Base-by-base conservation (phyloP, 2,329 filamentous ascomycete species). In the Trichoderma harzianum region DNA sequence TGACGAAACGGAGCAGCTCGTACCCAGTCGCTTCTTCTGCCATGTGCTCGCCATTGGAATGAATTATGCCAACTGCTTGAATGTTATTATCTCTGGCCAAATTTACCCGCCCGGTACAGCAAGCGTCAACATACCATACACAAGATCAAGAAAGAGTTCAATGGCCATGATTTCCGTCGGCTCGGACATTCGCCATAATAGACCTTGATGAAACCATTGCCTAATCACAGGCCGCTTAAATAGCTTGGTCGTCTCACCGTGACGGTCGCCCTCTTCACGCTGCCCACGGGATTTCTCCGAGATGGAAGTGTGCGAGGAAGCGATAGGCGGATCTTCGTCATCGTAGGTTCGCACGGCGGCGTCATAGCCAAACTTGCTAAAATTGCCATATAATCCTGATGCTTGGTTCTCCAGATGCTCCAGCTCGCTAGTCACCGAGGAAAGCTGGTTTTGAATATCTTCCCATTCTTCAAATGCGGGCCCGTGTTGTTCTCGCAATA, bases 181-280 rank as follows among this genome's bases (percentile, higher is more conserved):
- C 65, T 87, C 85, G 8, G 84, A 84, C 2, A 88, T 86, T 64
- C 90, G 83, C 89, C 89, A 91, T 8, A 92, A 79, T 14, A 91
- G 82, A 0, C 89, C 89, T 72, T 88, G 88, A 77, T 91, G 89
- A 75, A 91, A 91, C 80, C 91, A 91, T 80, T 91, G 90, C 72
- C 89, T 84, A 4, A 91, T 83, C 7, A 88, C 85, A 0, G 90
- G 89, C 73, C 84, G 85, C 77, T 87, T 87, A 77, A 88, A 89
- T 72, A 91, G 80, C 76, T 86, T 87, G 76, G 90, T 84, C 1
- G 85, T 83, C 62, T 79, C 70, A 80, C 86, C 78, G 14, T 72
- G 75, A 69, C 82, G 83, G 81, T 47, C 60, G 11, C 30, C 47
- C 7, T 39, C 47, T 43, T 64, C 34, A 24, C 28, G 28, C 10